phyloP scores from a whole-genome alignment of 2,329 filamentous ascomycete genomes.

The Curvularia hawaiiensis region DNA sequence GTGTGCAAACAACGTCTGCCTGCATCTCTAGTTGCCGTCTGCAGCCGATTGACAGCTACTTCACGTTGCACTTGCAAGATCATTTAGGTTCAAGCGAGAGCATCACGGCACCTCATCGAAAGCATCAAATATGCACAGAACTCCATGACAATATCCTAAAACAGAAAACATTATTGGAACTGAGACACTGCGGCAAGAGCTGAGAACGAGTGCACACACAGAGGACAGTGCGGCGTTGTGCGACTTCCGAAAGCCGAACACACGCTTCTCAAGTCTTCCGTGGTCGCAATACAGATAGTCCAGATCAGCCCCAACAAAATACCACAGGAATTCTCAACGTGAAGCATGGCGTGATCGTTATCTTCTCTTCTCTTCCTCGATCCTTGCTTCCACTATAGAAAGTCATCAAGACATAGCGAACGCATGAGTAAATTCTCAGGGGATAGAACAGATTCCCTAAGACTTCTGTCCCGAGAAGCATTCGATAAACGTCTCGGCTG shows the following conservation, averaged over 20 bases:
- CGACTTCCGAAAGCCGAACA: not conserved
- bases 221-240: not conserved
- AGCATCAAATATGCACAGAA: constrained; percentile 2
- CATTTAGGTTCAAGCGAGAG: not conserved
- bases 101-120: not conserved
- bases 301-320: constrained; percentile 2
- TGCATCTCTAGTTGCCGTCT: not conserved
- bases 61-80: not conserved
- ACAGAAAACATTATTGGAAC: not conserved
- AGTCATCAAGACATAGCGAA: not conserved
- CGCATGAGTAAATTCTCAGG: not conserved
- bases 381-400: not conserved
- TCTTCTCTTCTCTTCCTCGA: not conserved
- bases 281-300: not conserved
- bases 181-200: not conserved
- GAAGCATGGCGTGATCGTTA: constrained; percentile 2
- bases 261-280: not conserved
- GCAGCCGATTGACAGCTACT: not conserved
- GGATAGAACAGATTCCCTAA: not conserved
- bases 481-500: constrained; percentile 2
- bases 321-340: constrained; percentile 2
- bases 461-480: not conserved
- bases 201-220: not conserved
- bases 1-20: not conserved
- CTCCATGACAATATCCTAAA: constrained; percentile 7